Base-by-base conservation (phyloP, 192 early-diverging fungal species). In the Linnemannia elongata region DNA sequence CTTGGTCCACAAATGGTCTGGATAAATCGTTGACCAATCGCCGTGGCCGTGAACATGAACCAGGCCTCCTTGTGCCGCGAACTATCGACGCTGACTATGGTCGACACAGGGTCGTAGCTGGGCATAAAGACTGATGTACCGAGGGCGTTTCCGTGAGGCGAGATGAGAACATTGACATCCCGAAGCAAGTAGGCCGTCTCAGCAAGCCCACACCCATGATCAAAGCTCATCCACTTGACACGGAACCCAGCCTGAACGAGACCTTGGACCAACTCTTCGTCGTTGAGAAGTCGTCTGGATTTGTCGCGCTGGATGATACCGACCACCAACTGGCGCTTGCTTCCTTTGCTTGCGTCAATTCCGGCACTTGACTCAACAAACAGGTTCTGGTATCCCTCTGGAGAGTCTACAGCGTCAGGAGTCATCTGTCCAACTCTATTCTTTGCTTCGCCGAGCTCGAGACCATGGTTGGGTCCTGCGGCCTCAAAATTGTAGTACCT, bases 151-250 rank as follows among this genome's bases (percentile, higher is more conserved):
- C 85, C 85, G 20, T 88, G 85, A 44, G 80, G 79, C n/a, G 85
- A 72, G 30, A 81, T 69, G 22, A 88, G 63, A 8, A 88, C 76
- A 12, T 88, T 74, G 72, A 88, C 49, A 47, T 88, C 85, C 17
- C 80, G 76, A 0, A 88, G 60, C 22, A 88, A 55, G 68, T 88
- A 82, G 6, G 85, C 85, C 13, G 85, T 88, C 39, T 81, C 79
- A 2, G 85, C 76, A 4, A 88, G 13, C 69, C 80, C 79, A 76
- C 85, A 88, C 1, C 85, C 85, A 70, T 75, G 76, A 47, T 88
- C 85, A 52, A 88, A 88, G 20, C 38, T 88, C 24, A 88, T 75
- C 79, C 79, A 88, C 57, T 82, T 88, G 52, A 88, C 78, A 36
- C 73, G 71, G 74, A 82, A 88, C 4, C 80, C 80, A 20, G 79